phyloP scores from a whole-genome alignment of 768 basidiomycete species.

The Tulasnella calospora region DNA sequence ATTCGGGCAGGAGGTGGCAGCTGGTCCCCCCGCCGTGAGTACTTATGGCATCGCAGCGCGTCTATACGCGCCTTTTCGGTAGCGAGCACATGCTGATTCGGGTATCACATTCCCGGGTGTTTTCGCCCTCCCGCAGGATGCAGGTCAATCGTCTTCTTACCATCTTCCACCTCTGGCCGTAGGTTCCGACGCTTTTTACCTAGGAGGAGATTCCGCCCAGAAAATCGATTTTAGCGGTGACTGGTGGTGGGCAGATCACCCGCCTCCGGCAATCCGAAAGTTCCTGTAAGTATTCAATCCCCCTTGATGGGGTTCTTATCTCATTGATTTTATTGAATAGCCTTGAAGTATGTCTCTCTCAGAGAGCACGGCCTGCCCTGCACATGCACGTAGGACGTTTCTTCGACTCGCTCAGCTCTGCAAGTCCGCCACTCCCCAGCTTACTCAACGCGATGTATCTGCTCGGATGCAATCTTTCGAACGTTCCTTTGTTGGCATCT shows the following conservation, averaged over 20 bases:
- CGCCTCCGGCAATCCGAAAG: conserved; percentile 7
- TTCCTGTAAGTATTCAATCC: conserved; percentile 13
- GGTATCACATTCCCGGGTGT: not conserved
- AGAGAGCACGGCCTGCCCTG: conserved; percentile 5
- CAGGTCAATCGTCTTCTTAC: conserved; percentile 8
- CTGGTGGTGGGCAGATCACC: conserved; percentile 22
- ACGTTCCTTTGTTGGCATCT: not conserved
- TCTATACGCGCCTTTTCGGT: not conserved
- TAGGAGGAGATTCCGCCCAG: not conserved
- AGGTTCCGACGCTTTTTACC: conserved; percentile 10
- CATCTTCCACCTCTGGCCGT: conserved; percentile 3
- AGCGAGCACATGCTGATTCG: conserved; percentile 11
- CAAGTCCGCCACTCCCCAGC: conserved; percentile 22
- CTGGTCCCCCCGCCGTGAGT: not conserved
- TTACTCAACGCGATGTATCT: conserved; percentile 29
- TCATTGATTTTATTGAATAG: not conserved
- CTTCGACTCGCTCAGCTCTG: conserved; percentile 3
- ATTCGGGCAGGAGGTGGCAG: conserved; percentile 7
- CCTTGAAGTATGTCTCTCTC: conserved; percentile 15
- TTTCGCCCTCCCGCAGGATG: not conserved
- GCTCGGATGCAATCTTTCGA: conserved; percentile 27
- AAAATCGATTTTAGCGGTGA: conserved; percentile 17
- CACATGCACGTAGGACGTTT: conserved; percentile 19
- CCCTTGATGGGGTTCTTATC: not conserved
- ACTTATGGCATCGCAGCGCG: not conserved